These are phyloP conservation scores for Papiliotrema nemorosa DNA, from an alignment of 1,284 basidiomycete genomes.

Conservation along the genomic window DNA sequence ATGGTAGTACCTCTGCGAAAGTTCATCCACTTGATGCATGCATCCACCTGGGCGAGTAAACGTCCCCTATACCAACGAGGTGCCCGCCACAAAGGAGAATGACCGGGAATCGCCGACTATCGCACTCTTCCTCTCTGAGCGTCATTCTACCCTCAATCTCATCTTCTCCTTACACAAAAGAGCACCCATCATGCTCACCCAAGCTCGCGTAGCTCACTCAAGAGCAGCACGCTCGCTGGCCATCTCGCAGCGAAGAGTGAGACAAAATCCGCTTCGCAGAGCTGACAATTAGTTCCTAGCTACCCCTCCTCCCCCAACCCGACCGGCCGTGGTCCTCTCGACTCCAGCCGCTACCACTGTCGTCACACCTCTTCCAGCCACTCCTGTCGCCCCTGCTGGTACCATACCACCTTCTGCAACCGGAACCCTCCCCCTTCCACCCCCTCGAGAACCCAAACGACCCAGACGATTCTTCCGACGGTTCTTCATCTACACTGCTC, in stretches of 20 bases:
- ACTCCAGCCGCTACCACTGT: slow-evolving; percentile 12
- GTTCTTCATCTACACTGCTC: slow-evolving; percentile 47
- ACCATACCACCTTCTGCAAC: slow-evolving; percentile 17
- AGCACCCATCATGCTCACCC: slow-evolving; percentile 29
- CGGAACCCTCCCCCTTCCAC: slow-evolving; percentile 14
- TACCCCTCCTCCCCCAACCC: slow-evolving; percentile 20
- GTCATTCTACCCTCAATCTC: background rate
- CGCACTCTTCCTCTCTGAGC: background rate
- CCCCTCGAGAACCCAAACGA: slow-evolving; percentile 19
- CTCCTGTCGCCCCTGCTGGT: slow-evolving; percentile 4
- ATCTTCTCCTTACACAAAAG: background rate
- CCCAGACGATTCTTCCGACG: slow-evolving; percentile 38
- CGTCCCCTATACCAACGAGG: too few species aligned
- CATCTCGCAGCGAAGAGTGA: slow-evolving; percentile 33
- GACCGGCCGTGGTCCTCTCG: slow-evolving; percentile 7
- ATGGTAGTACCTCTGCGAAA: too few species aligned
- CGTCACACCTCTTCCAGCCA: slow-evolving; percentile 20
- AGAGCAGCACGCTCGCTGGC: slow-evolving; percentile 24
- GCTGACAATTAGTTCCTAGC: slow-evolving; percentile 22
- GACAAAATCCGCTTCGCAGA: slow-evolving; percentile 3
- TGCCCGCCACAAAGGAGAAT: background rate
- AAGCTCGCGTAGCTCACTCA: slow-evolving; percentile 26
- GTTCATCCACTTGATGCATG: too few species aligned
- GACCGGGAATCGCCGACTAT: background rate
- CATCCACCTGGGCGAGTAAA: too few species aligned